Percentiles rank a stretch among this genome's conserved stretches.
Evolutionary conservation across 495 filamentous ascomycete species (phyloP).

Genomic region (Aspergillus kassunensis): DNA sequence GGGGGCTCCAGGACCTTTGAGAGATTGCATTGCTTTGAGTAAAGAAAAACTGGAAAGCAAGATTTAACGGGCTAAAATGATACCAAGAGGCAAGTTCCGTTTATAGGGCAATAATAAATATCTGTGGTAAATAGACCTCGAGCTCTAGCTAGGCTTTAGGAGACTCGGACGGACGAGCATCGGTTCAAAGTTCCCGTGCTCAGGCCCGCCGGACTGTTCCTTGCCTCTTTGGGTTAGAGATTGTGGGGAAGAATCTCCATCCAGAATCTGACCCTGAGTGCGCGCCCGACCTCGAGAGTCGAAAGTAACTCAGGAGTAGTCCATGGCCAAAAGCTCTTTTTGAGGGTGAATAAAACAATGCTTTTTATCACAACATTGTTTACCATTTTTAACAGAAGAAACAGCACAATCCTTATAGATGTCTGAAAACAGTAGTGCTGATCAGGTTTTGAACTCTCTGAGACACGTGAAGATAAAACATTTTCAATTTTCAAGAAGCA

Average conservation of each 20-base stretch:
- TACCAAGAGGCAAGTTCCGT: too few relatives aligned
- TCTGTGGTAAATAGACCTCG: too few relatives aligned
- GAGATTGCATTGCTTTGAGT: conserved; percentile 30
- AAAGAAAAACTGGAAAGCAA: background rate
- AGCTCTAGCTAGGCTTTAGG: too few relatives aligned
- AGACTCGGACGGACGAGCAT: too few relatives aligned
- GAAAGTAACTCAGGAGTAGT: too few relatives aligned
- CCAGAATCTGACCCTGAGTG: too few relatives aligned
- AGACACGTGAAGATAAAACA: background rate
- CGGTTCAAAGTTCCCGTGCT: too few relatives aligned
- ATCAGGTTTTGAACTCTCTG: background rate
- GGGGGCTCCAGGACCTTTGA: conserved; percentile 59
- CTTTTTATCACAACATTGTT: too few relatives aligned
- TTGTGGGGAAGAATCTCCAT: conserved; percentile 6
- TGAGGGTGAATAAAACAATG: background rate
- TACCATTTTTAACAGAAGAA: conserved; percentile 3
- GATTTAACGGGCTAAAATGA: background rate
- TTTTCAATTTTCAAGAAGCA: background rate
- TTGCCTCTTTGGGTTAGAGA: background rate
- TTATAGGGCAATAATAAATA: too few relatives aligned
- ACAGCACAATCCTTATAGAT: background rate
- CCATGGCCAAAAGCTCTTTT: too few relatives aligned
- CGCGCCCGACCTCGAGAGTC: too few relatives aligned
- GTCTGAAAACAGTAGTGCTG: background rate
- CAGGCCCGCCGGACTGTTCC: background rate